A percentile compares a stretch with the other conserved stretches of the same genome.
Evolutionary conservation across 495 filamentous ascomycete genomes (phyloP).

Genomic region (Trypethelium eluteriae): DNA sequence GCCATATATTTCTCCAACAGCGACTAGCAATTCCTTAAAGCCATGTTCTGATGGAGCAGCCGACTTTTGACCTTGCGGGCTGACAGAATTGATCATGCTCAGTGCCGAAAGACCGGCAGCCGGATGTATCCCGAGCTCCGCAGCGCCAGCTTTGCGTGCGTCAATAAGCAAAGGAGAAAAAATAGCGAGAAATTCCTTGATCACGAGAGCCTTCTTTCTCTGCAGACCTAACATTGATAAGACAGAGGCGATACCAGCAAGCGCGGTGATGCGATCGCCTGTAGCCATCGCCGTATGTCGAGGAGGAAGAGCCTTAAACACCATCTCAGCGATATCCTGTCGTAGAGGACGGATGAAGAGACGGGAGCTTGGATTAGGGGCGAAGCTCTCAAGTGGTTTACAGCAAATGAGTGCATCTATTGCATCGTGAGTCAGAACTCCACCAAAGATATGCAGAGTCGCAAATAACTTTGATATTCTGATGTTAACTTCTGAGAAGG

Average conservation of each 20-base stretch:
- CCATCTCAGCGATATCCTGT: conserved; percentile 58
- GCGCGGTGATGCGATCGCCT: conserved; percentile 64
- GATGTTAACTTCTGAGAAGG: conserved; percentile 74
- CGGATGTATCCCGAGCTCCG: conserved; percentile 90
- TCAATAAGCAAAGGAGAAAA: conserved; percentile 82
- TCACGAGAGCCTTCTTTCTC: conserved; percentile 78
- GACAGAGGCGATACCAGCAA: conserved; percentile 79
- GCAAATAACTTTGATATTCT: conserved; percentile 68
- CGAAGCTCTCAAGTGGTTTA: conserved; percentile 8
- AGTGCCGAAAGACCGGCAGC: conserved; percentile 53
- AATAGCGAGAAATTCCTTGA: conserved; percentile 74
- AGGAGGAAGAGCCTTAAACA: conserved; percentile 67
- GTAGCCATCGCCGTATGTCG: conserved; percentile 32
- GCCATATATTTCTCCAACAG: conserved; percentile 29
- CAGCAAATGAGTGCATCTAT: conserved; percentile 38
- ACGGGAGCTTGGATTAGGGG: conserved; percentile 28
- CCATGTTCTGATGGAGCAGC: conserved; percentile 15
- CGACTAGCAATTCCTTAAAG: conserved; percentile 25
- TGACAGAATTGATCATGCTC: neutral
- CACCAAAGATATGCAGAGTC: conserved; percentile 59
- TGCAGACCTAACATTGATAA: conserved; percentile 66
- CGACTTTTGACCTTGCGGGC: neutral
- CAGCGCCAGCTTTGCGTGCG: conserved; percentile 83
- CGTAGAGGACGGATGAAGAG: conserved; percentile 48
- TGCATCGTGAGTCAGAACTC: conserved; percentile 57